These are phyloP conservation scores for Mallotus repandus DNA, from an alignment of 441 rosid genomes.

Conservation along the genomic window DNA sequence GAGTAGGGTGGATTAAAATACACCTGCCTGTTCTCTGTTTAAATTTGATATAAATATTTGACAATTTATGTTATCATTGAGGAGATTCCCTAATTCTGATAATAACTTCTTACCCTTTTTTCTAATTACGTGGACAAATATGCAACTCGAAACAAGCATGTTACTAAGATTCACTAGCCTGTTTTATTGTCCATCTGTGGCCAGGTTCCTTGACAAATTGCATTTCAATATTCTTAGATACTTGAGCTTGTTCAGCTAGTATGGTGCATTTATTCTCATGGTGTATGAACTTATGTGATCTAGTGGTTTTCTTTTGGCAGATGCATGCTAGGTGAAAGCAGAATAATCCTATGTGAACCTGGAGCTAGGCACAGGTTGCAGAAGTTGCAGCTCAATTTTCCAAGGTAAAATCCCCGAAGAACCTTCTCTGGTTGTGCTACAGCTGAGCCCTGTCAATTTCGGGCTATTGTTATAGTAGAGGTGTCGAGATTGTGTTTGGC, in stretches of 20 bases:
- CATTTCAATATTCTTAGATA: neutral
- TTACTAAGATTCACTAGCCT: neutral
- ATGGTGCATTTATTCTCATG: neutral
- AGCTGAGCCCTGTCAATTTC: neutral
- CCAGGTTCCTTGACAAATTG: no score
- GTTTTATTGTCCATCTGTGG: no score
- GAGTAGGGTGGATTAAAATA: neutral
- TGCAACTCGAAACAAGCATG: neutral
- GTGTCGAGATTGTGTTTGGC: neutral
- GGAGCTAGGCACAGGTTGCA: constrained; percentile 84
- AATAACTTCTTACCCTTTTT: no score
- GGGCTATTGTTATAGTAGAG: no score
- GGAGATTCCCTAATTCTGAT: no score
- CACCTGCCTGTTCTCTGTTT: neutral
- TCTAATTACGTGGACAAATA: no score
- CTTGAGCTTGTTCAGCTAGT: neutral
- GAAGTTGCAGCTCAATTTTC: constrained; percentile 94
- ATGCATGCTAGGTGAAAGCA: constrained; percentile 91
- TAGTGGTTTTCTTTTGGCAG: constrained; percentile 34
- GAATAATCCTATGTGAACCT: constrained; percentile 79
- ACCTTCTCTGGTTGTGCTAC: neutral
- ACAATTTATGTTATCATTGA: no score
- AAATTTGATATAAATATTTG: no score
- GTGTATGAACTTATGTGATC: neutral
- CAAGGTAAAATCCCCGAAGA: constrained; percentile 48